Conservation (phyloP, 345 rosid genomes). For the Eucalyptus urophylla region DNA sequence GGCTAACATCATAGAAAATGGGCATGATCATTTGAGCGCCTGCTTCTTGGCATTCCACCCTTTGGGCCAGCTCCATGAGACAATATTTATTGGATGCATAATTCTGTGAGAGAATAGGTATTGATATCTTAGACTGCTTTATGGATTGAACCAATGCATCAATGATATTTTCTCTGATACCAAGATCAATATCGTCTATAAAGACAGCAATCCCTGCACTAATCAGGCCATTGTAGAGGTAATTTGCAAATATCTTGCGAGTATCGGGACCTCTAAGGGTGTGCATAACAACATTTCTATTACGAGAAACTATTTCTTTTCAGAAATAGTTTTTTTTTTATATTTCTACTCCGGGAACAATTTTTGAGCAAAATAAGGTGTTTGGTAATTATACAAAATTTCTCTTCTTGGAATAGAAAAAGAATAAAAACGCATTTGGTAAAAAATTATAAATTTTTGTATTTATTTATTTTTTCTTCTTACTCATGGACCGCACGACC, state of each 20-base stretch:
- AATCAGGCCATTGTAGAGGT: background rate
- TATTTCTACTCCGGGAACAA: too few species aligned
- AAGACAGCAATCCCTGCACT: background rate
- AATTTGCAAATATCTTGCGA: background rate
- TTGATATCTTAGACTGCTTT: background rate
- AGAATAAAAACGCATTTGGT: fast-evolving
- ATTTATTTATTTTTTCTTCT: too few species aligned
- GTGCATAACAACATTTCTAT: fast-evolving
- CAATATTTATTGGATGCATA: background rate
- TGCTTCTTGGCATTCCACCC: background rate
- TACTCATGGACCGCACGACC: too few species aligned
- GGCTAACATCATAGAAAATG: background rate
- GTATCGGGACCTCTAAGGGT: background rate
- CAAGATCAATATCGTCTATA: background rate
- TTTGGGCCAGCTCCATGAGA: background rate
- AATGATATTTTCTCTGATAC: background rate
- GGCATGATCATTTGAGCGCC: background rate
- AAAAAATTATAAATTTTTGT: too few species aligned
- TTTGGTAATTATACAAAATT: too few species aligned
- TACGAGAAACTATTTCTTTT: fast-evolving
- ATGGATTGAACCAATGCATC: background rate
- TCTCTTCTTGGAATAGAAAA: too few species aligned
- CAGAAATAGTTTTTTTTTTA: too few species aligned
- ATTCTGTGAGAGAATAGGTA: background rate
- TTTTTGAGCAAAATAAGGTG: too few species aligned